Evolutionary conservation across 140 eudicot species (phyloP).

Genomic region (Flaveria floridana): DNA sequence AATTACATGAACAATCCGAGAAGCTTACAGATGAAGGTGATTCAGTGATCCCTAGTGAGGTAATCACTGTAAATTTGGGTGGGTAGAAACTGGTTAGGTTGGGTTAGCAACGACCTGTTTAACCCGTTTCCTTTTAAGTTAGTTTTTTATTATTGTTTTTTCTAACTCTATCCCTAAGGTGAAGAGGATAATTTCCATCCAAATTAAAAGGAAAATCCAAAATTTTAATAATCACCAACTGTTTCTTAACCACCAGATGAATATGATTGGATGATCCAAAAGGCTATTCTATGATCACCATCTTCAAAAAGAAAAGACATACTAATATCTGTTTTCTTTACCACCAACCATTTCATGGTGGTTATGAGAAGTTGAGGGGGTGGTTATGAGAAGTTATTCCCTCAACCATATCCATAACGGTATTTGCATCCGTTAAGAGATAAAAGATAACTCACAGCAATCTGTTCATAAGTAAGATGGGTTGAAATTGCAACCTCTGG

Average conservation of each 20-base stretch:
- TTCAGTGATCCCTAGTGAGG: slow-evolving; percentile 79
- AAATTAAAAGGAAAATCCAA: background rate
- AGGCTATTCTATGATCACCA: too few relatives aligned
- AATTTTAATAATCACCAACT: background rate
- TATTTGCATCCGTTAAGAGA: background rate
- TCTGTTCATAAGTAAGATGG: slow-evolving; percentile 11
- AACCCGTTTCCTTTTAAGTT: background rate
- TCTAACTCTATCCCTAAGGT: background rate
- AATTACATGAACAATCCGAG: slow-evolving; percentile 37
- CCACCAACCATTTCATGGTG: background rate
- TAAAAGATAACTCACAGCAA: slow-evolving; percentile 12
- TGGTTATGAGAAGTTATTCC: background rate
- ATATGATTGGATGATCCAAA: slow-evolving; percentile 3
- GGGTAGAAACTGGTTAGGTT: background rate
- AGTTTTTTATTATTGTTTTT: background rate
- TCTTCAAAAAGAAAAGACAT: too few relatives aligned
- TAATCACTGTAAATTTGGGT: slow-evolving; percentile 24
- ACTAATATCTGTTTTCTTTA: background rate
- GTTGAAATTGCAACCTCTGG: background rate
- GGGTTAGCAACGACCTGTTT: background rate
- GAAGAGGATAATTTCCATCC: background rate
- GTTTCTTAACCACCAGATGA: slow-evolving; percentile 1
- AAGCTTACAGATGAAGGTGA: slow-evolving; percentile 43
- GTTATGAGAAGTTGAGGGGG: background rate
- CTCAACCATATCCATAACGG: background rate